Evolutionary conservation across 2,329 filamentous ascomycete species (phyloP).

Genomic region (Neopestalotiopsis clavispora): DNA sequence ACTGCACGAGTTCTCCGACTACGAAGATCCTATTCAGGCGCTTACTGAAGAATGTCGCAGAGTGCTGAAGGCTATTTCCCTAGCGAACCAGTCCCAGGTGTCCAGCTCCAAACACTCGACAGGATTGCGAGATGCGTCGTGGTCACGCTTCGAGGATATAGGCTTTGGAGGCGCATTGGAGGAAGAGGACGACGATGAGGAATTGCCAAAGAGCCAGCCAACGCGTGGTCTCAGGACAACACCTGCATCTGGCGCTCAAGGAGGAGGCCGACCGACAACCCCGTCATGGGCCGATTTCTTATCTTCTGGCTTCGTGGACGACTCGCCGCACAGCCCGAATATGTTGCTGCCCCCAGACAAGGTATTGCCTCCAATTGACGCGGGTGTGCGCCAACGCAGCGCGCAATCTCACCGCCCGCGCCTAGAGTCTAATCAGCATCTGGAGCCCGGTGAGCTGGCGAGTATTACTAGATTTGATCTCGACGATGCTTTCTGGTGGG

Average conservation of each 20-base stretch:
- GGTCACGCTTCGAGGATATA: slow-evolving; percentile 96
- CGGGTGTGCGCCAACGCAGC: slow-evolving; percentile 74
- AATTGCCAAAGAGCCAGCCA: slow-evolving; percentile 43
- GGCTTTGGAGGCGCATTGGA: slow-evolving; percentile 82
- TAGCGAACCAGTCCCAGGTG: slow-evolving; percentile 82
- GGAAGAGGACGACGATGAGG: slow-evolving; percentile 71
- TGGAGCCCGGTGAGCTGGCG: slow-evolving; percentile 92
- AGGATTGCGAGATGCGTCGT: slow-evolving; percentile 82
- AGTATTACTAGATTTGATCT: slow-evolving; percentile 86
- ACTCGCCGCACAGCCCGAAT: slow-evolving; percentile 63
- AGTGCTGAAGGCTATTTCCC: slow-evolving; percentile 86
- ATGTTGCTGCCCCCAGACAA: slow-evolving; percentile 91
- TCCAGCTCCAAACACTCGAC: slow-evolving; percentile 74
- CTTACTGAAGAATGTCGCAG: slow-evolving; percentile 93
- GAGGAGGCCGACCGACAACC: slow-evolving; percentile 82
- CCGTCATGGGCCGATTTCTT: slow-evolving; percentile 99
- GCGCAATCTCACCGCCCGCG: slow-evolving; percentile 82
- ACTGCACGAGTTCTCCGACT: slow-evolving; percentile 85
- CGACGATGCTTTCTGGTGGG: slow-evolving; percentile 99
- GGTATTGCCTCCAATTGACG: slow-evolving; percentile 82
- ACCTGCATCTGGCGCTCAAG: slow-evolving; percentile 66
- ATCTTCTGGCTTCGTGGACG: slow-evolving; percentile 88
- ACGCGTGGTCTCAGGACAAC: slow-evolving; percentile 63
- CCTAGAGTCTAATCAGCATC: slow-evolving; percentile 67
- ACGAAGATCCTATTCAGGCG: slow-evolving; percentile 85